phyloP scores from a whole-genome alignment of 1,284 basidiomycete genomes.

The Sanghuangporus baumii region DNA sequence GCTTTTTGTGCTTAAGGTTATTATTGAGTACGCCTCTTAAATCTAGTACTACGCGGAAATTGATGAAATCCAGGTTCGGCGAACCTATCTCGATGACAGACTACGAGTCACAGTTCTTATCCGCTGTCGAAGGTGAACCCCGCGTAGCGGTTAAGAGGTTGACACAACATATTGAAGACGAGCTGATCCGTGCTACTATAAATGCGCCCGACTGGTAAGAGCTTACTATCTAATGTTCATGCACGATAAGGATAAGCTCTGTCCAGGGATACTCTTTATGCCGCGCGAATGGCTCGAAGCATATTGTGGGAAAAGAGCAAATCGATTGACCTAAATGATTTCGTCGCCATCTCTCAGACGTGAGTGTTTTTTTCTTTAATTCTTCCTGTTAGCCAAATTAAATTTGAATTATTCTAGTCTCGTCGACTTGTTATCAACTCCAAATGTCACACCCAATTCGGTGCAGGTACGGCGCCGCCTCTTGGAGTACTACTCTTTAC shows the following conservation, averaged over 20 bases:
- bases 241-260: neutral
- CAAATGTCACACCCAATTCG: slow-evolving; percentile 56
- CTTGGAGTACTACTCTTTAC: slow-evolving; percentile 82
- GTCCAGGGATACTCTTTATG: slow-evolving; percentile 77
- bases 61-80: slow-evolving; percentile 57
- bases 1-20: slow-evolving; percentile 39
- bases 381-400: neutral
- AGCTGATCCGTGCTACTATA: slow-evolving; percentile 73
- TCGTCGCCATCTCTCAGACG: slow-evolving; percentile 85
- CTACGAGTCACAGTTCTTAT: slow-evolving; percentile 77
- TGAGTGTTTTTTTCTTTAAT: slow-evolving; percentile 32
- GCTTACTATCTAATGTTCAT: neutral
- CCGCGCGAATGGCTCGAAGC: slow-evolving; percentile 85
- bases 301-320: slow-evolving; percentile 80
- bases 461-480: slow-evolving; percentile 62
- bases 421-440: slow-evolving; percentile 77
- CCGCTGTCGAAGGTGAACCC: slow-evolving; percentile 57
- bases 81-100: slow-evolving; percentile 70
- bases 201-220: slow-evolving; percentile 91
- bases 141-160: slow-evolving; percentile 84
- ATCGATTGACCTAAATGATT: slow-evolving; percentile 72
- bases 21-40: slow-evolving; percentile 52
- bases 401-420: slow-evolving; percentile 41
- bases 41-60: neutral
- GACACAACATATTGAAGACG: slow-evolving; percentile 67